phyloP scores from a whole-genome alignment of 805 yeast genomes.

The Spathaspora boniae region DNA sequence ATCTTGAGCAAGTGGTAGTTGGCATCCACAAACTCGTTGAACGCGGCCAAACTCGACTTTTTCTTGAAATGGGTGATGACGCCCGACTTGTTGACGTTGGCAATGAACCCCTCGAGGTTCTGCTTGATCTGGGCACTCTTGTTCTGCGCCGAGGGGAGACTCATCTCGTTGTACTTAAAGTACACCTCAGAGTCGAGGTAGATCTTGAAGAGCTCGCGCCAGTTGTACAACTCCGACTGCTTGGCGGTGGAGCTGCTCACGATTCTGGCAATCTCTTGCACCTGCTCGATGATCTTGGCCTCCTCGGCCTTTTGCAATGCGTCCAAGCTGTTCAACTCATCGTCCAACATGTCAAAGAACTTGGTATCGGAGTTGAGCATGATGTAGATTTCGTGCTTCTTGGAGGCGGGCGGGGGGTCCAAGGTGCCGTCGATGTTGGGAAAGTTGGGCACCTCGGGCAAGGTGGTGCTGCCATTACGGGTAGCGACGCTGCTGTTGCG shows the following conservation, averaged over 20 bases:
- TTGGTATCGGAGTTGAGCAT: slow-evolving; percentile 52
- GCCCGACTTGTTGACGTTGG: slow-evolving; percentile 34
- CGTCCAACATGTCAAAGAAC: slow-evolving; percentile 56
- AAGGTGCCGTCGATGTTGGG: no score
- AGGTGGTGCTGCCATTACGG: neutral
- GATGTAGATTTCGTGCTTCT: slow-evolving; percentile 36
- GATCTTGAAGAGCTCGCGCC: slow-evolving; percentile 66
- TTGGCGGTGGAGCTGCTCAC: slow-evolving; percentile 31
- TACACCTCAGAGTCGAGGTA: slow-evolving; percentile 68
- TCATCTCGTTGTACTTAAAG: slow-evolving; percentile 48
- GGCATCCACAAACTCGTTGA: slow-evolving; percentile 47
- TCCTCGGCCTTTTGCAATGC: slow-evolving; percentile 43
- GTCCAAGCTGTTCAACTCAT: slow-evolving; percentile 50
- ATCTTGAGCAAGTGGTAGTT: slow-evolving; percentile 55
- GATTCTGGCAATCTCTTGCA: slow-evolving; percentile 35
- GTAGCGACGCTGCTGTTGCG: slow-evolving; percentile 1
- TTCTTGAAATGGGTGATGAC: slow-evolving; percentile 42
- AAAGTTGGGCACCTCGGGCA: neutral
- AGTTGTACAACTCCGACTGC: slow-evolving; percentile 56
- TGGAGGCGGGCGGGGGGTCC: slow-evolving; percentile 7
- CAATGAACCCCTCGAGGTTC: slow-evolving; percentile 40
- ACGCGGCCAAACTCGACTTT: slow-evolving; percentile 43
- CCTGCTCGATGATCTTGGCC: slow-evolving; percentile 36
- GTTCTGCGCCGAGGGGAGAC: slow-evolving; percentile 40
- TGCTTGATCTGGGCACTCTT: slow-evolving; percentile 43